Conservation (phyloP, 768 basidiomycete genomes). For the Vararia minispora region DNA sequence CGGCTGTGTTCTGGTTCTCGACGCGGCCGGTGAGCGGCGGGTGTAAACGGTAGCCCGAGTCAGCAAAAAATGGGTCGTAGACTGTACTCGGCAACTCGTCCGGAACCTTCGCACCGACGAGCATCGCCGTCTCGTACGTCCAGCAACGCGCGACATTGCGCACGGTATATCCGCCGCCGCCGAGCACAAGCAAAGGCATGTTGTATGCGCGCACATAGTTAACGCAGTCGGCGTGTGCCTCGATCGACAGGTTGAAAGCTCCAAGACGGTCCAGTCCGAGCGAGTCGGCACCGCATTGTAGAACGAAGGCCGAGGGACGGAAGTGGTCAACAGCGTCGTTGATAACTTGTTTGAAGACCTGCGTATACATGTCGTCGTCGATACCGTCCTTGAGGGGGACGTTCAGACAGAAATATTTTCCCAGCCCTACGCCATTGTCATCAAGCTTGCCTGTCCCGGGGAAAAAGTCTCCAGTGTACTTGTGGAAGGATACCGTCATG, state of each 20-base stretch:
- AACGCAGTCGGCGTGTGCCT: constrained; percentile 96
- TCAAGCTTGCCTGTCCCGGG: constrained; percentile 94
- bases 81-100: constrained; percentile 82
- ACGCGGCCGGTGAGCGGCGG: constrained; percentile 87
- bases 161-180: constrained; percentile 95
- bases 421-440: constrained; percentile 79
- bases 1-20: constrained; percentile 83
- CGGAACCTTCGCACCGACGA: constrained; percentile 73
- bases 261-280: constrained; percentile 91
- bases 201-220: constrained; percentile 91
- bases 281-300: constrained; percentile 96
- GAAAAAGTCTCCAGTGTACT: constrained; percentile 98
- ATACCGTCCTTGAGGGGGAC: constrained; percentile 94
- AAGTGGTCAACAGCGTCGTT: constrained; percentile 88
- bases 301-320: constrained; percentile 80
- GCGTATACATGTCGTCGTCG: constrained; percentile 94
- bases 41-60: constrained; percentile 86
- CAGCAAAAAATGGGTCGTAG: constrained; percentile 89
- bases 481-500: constrained; percentile 98
- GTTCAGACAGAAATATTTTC: constrained; percentile 93
- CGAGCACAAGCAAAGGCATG: constrained; percentile 83
- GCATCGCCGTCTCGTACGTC: constrained; percentile 95
- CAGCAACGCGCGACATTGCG: constrained; percentile 98
- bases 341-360: constrained; percentile 92
- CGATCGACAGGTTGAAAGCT: constrained; percentile 95